A percentile compares a stretch with the other conserved stretches of the same genome.
Conservation (phyloP, 306 rosid genomes). For the Rubus parviflorus region DNA sequence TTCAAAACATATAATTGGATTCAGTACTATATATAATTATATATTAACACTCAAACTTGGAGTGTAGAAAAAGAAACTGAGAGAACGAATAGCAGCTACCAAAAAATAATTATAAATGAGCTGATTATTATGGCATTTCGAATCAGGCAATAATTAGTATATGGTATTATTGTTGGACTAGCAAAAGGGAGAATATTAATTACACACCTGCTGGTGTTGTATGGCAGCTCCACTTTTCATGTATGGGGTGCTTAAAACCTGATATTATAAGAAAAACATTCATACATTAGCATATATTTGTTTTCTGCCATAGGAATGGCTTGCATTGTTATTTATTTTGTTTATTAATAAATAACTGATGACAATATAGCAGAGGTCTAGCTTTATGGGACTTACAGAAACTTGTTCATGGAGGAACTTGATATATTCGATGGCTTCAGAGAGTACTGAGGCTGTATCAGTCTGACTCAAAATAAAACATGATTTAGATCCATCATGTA, state of each 20-base stretch:
- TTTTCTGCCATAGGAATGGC: neutral
- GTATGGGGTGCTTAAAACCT: slow-evolving; percentile 89
- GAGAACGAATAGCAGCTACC: neutral
- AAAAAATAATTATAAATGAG: neutral
- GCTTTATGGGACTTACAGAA: slow-evolving; percentile 60
- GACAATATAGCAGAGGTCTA: slow-evolving; percentile 9
- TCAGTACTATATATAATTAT: neutral
- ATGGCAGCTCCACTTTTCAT: slow-evolving; percentile 86
- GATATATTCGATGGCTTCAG: slow-evolving; percentile 97
- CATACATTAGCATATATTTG: neutral
- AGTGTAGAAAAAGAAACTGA: neutral
- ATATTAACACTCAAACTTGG: neutral
- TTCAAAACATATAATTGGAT: neutral
- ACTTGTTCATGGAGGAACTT: slow-evolving; percentile 96
- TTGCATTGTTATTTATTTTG: slow-evolving; percentile 8
- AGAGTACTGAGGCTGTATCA: slow-evolving; percentile 99
- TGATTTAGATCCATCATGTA: slow-evolving; percentile 22
- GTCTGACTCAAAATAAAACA: slow-evolving; percentile 61
- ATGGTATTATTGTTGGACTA: neutral
- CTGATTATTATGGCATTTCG: neutral
- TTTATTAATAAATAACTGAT: neutral
- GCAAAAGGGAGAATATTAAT: slow-evolving; percentile 11
- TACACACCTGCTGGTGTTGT: slow-evolving; percentile 74
- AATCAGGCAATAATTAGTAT: neutral
- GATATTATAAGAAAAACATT: slow-evolving; percentile 15